Evolutionary conservation across 139 green algal species (phyloP), one percentile per base, ranked within the genome.

Genomic region (Coccomyxa sp.): DNA sequence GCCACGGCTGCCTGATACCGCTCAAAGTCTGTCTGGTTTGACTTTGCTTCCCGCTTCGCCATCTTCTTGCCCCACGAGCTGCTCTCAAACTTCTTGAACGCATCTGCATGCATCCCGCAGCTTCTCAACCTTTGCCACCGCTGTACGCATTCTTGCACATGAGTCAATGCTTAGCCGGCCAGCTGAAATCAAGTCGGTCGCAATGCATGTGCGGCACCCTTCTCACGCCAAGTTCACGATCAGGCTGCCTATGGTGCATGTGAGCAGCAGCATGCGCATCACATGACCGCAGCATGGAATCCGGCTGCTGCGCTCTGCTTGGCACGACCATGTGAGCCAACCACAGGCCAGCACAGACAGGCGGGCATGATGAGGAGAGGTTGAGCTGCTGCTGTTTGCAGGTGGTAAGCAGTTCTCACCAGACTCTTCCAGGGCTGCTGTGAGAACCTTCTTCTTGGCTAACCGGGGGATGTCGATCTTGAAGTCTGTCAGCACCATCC

Each of bases 401-500:
- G n/a, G 64, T 37, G 7, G 8, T 35, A 12, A 5, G 64, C 33
- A 14, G 27, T 5, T 36, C 88, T 77, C 55, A 96, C 92, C 91
- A 70, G 87, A 86, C 44, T 91, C 87, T 18, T 88, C 85, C 35
- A 95, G 79, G 24, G 80, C 80, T 50, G 40, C 50, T 29, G 68
- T 89, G 29, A 99, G 83, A 50, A 91, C 90, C 73, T 92, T 93
- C 92, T 99, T 99, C 81, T 90, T 92, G 37, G 93, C 91, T 54
- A 95, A 82, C 58, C 94, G 90, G 22, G 89, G 85, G 73, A 99
- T 93, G 55, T 98, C 95, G 22, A 99, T 74, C 78, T 93, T 97
- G 82, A 95, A 89, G 88, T 98, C 92, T 38, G 97, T 99, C 39
- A 99, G 85, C 7, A 88, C 82, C 74, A 99, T 82, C 76, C 97